These are phyloP conservation scores for Nematodospora anomalae DNA, from an alignment of 1,139 yeast species.

Conservation along the genomic window DNA sequence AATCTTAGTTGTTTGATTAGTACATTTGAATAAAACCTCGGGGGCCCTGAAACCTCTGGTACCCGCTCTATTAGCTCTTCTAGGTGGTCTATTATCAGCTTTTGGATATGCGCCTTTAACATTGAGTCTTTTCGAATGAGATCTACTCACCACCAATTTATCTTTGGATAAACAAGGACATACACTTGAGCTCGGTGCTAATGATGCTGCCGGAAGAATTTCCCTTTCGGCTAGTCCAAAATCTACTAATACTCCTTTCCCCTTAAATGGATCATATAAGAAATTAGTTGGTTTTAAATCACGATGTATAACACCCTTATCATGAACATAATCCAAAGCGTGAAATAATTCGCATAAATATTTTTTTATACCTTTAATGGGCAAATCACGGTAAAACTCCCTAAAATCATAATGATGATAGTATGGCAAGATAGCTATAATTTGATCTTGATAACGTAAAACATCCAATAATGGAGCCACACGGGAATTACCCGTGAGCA, in stretches of 20 bases:
- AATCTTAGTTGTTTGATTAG: slow-evolving; percentile 76
- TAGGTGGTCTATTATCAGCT: slow-evolving; percentile 79
- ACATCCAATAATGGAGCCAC: slow-evolving; percentile 93
- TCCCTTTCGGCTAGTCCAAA: slow-evolving; percentile 82
- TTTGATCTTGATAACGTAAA: slow-evolving; percentile 83
- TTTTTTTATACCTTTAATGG: slow-evolving; percentile 73
- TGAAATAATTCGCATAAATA: slow-evolving; percentile 79
- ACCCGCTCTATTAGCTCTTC: slow-evolving; percentile 97
- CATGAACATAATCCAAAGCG: slow-evolving; percentile 75
- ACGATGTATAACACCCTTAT: slow-evolving; percentile 76
- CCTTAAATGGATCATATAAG: slow-evolving; percentile 70
- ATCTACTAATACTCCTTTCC: slow-evolving; percentile 85
- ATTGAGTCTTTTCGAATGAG: slow-evolving; percentile 37
- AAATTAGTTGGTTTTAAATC: slow-evolving; percentile 92
- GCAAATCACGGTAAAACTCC: slow-evolving; percentile 77
- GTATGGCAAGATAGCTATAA: slow-evolving; percentile 87
- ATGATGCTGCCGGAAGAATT: slow-evolving; percentile 1
- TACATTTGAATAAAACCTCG: slow-evolving; percentile 85
- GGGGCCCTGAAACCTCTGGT: slow-evolving; percentile 97
- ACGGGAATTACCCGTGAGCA: slow-evolving; percentile 63
- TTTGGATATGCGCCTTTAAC: slow-evolving; percentile 71
- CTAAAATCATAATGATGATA: slow-evolving; percentile 91
- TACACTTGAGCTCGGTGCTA: slow-evolving; percentile 5
- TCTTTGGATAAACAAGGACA: slow-evolving; percentile 37
- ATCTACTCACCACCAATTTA: slow-evolving; percentile 21